Conservation (phyloP, 2,329 filamentous ascomycete species). For the Botrytis porri region DNA sequence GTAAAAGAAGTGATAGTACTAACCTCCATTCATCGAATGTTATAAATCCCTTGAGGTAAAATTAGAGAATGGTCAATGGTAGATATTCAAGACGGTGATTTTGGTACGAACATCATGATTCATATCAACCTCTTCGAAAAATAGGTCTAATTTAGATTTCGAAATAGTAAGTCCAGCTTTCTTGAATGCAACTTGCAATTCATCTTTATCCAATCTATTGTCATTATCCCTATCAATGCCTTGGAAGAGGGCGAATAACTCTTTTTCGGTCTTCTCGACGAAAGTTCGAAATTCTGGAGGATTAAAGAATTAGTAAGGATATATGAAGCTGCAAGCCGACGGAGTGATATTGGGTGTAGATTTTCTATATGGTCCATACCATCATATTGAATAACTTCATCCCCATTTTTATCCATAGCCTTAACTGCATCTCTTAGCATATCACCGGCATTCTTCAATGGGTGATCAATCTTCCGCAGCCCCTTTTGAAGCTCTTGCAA, state of each 20-base stretch:
- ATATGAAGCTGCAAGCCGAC: background rate
- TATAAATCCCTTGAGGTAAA: constrained; percentile 53
- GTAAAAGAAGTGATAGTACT: constrained; percentile 37
- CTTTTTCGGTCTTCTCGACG: constrained; percentile 80
- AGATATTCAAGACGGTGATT: background rate
- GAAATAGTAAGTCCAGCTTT: constrained; percentile 77
- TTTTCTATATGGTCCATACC: constrained; percentile 52
- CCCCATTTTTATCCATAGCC: constrained; percentile 79
- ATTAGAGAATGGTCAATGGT: constrained; percentile 8
- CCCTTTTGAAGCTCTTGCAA: constrained; percentile 81
- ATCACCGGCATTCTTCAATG: constrained; percentile 85
- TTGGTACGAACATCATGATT: constrained; percentile 62
- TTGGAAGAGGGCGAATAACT: constrained; percentile 78
- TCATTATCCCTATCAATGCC: constrained; percentile 83
- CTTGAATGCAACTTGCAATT: constrained; percentile 76
- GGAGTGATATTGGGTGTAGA: background rate
- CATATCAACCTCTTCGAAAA: constrained; percentile 86
- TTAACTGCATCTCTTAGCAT: constrained; percentile 78
- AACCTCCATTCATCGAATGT: constrained; percentile 97
- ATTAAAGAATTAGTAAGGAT: constrained; percentile 13
- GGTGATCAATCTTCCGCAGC: constrained; percentile 85
- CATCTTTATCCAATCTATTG: constrained; percentile 81
- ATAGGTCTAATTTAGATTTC: constrained; percentile 71
- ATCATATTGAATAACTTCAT: constrained; percentile 88
- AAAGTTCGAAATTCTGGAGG: constrained; percentile 80